Base-by-base conservation (phyloP, 208 protist genomes). In the Strigomonas culicis region DNA sequence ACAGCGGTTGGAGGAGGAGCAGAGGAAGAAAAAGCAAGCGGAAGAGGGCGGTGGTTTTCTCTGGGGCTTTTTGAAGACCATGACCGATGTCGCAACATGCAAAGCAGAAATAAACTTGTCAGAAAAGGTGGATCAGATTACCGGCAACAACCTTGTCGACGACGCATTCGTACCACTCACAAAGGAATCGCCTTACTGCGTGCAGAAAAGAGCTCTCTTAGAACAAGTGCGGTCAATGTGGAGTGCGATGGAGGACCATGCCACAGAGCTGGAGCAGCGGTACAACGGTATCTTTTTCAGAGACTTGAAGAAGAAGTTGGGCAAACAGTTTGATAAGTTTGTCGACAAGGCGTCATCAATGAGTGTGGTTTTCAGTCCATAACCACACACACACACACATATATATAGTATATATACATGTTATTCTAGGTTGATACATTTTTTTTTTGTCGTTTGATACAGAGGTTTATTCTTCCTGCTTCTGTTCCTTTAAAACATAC, bases 301-400 rank as follows among this genome's bases (percentile, higher is more conserved):
- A 32, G 77, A 82, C n/a, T 63, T 67, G 41, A 83, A 79, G 61
- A 59, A 81, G 56, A 77, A 78, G 51, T 82, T 74, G 79, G 39
- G 50, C 7, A 27, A 73, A 27, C 71, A 75, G 3, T 52, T 87
- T 13, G 68, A 70, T 46, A 72, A 61, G 13, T 32, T 91, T 0
- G 67, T 91, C 13, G 73, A 79, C 24, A 82, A 88, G 44, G 75
- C 80, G 15, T 79, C 79, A 36, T 72, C 74, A 11, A 53, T 89
- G 25, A 91, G 86, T 72, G 73, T 86, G 31, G 79, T 95, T 63
- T 95, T 95, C 36, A 73, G 79, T 30, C 70, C 68, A 21, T 82
- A 58, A 69, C 24, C 11, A 34, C 67, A 60, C n/a, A n/a, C n/a
- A n/a, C n/a, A n/a, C n/a, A n/a, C n/a, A n/a, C n/a, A n/a, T n/a